phyloP scores from a whole-genome alignment of 2,329 filamentous ascomycete species.

The Diaporthe velutina region DNA sequence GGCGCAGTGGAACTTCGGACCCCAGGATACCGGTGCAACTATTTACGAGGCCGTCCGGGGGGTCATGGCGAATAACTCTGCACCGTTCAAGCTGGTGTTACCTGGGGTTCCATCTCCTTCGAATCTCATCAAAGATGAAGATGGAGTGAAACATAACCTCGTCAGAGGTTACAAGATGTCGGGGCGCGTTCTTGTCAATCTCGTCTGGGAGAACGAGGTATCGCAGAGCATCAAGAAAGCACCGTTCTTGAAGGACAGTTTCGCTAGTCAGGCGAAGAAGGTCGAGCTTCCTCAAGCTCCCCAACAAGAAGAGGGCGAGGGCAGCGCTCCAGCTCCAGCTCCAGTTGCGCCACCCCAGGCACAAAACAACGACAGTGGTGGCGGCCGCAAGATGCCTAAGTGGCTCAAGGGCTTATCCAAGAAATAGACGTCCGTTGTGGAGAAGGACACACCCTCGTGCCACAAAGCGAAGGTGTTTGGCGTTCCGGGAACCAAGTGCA shows the following conservation, averaged over 20 bases:
- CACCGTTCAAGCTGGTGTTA: slow-evolving; percentile 79
- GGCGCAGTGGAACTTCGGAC: slow-evolving; percentile 78
- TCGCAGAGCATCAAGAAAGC: slow-evolving; percentile 66
- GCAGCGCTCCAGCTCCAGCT: slow-evolving; percentile 31
- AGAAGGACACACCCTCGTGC: neutral
- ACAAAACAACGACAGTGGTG: slow-evolving; percentile 48
- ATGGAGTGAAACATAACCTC: slow-evolving; percentile 65
- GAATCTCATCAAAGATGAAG: slow-evolving; percentile 60
- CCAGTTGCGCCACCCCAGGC: slow-evolving; percentile 46
- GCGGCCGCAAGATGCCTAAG: slow-evolving; percentile 69
- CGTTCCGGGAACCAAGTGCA: neutral
- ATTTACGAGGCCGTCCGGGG: slow-evolving; percentile 81
- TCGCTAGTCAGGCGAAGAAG: slow-evolving; percentile 73
- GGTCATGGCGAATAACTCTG: slow-evolving; percentile 72
- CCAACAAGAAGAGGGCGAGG: slow-evolving; percentile 53
- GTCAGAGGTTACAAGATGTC: slow-evolving; percentile 80
- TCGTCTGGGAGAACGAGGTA: slow-evolving; percentile 79
- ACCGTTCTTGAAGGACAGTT: slow-evolving; percentile 69
- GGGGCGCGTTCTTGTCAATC: slow-evolving; percentile 79
- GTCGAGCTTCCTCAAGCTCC: slow-evolving; percentile 74
- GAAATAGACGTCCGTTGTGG: slow-evolving; percentile 64
- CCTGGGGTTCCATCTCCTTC: slow-evolving; percentile 54
- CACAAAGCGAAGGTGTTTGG: slow-evolving; percentile 10
- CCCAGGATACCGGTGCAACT: slow-evolving; percentile 75
- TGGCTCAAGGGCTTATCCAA: slow-evolving; percentile 80